These are phyloP conservation scores for Pisolithus marmoratus DNA, from an alignment of 768 basidiomycete genomes.

Conservation along the genomic window DNA sequence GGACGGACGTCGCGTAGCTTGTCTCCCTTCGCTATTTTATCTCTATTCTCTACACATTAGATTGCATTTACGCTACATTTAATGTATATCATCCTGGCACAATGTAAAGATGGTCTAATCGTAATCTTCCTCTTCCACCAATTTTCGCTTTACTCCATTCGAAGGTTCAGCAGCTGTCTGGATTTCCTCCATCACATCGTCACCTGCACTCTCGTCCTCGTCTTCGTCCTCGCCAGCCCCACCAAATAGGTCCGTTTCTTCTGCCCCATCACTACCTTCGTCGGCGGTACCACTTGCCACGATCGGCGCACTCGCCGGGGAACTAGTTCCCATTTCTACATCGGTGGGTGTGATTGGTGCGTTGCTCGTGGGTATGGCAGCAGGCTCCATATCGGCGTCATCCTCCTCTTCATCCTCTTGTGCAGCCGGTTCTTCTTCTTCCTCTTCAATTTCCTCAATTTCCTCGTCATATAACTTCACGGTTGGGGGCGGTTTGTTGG, in stretches of 20 bases:
- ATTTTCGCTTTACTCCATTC: constrained; percentile 69
- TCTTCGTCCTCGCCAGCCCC: constrained; percentile 73
- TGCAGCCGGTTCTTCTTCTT: constrained; percentile 12
- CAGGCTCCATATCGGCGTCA: constrained; percentile 66
- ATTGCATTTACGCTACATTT: constrained; percentile 10
- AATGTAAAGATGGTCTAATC: constrained; percentile 37
- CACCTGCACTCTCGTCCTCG: constrained; percentile 43
- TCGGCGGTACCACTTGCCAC: constrained; percentile 39
- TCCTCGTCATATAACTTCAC: constrained; percentile 76
- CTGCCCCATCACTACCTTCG: constrained; percentile 64
- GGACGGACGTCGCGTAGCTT: not conserved
- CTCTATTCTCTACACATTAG: constrained; percentile 22
- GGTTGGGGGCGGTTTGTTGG: constrained; percentile 77
- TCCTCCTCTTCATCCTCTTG: constrained; percentile 59
- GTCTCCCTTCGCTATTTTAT: not conserved
- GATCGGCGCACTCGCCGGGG: constrained; percentile 23
- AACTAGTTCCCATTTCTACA: constrained; percentile 24
- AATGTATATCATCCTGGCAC: not conserved
- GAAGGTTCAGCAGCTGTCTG: constrained; percentile 45
- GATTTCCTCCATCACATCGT: constrained; percentile 77
- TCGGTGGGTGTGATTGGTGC: constrained; percentile 47
- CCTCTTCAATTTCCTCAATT: constrained; percentile 74
- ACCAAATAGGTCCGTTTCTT: constrained; percentile 71
- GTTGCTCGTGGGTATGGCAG: constrained; percentile 39
- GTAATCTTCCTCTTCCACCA: constrained; percentile 86